These are phyloP conservation scores for Pyrenophora seminiperda DNA, from an alignment of 2,329 filamentous ascomycete species.

Conservation along the genomic window DNA sequence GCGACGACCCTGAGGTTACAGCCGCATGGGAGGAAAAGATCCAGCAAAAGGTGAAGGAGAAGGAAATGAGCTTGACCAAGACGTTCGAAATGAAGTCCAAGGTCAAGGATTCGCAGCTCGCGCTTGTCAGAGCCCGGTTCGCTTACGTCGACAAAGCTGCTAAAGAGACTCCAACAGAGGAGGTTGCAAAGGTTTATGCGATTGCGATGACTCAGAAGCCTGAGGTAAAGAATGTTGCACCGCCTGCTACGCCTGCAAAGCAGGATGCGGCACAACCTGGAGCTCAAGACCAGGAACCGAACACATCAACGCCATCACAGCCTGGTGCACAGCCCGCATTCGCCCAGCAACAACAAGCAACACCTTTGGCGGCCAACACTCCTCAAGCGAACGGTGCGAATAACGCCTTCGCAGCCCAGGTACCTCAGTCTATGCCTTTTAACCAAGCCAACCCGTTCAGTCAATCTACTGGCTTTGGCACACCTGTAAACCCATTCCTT, in stretches of 20 bases:
- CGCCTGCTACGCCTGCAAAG: conserved; percentile 25
- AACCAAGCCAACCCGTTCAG: conserved; percentile 21
- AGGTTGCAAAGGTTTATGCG: conserved; percentile 85
- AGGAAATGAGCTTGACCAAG: conserved; percentile 59
- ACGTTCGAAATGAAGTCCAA: conserved; percentile 71
- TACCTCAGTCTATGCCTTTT: conserved; percentile 4
- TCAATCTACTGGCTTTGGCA: conserved; percentile 15
- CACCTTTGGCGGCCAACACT: neutral
- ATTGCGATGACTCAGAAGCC: conserved; percentile 73
- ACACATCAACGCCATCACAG: conserved; percentile 11
- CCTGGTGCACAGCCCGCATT: conserved; percentile 6
- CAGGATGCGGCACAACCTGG: conserved; percentile 12
- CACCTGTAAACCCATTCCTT: conserved; percentile 19
- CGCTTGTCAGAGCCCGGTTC: conserved; percentile 71
- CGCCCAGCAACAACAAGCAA: conserved; percentile 20
- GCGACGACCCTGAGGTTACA: conserved; percentile 27
- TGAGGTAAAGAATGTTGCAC: conserved; percentile 22
- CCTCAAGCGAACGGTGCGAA: conserved; percentile 25
- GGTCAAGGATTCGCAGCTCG: conserved; percentile 68
- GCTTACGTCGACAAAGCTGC: conserved; percentile 80
- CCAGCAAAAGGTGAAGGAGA: conserved; percentile 42
- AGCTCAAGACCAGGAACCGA: neutral
- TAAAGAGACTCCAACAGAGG: conserved; percentile 79
- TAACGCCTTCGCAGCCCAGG: conserved; percentile 14
- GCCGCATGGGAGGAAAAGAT: conserved; percentile 48